A percentile compares a stretch with the other conserved stretches of the same genome.
phyloP scores from a whole-genome alignment of 2,329 filamentous ascomycete species.

The Epichloe bromicola region DNA sequence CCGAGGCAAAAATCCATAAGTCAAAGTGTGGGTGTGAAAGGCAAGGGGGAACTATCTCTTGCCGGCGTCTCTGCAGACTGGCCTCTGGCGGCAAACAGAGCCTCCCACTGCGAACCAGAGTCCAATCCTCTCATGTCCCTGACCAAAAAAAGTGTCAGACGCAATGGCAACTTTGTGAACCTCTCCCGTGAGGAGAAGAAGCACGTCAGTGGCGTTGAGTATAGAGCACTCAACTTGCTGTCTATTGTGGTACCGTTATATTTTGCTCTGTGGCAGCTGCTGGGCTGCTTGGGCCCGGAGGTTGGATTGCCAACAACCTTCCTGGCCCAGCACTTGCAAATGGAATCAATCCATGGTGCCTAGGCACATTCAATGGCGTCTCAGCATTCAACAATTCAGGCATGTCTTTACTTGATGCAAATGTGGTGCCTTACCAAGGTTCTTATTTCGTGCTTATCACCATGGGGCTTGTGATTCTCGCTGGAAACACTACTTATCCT shows the following conservation, averaged over 20 bases:
- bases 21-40: not conserved
- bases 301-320: slow-evolving; percentile 43
- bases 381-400: slow-evolving; percentile 62
- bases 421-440: slow-evolving; percentile 48
- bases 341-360: slow-evolving; percentile 53
- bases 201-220: slow-evolving; percentile 27
- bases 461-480: slow-evolving; percentile 46
- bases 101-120: not conserved
- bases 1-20: not conserved
- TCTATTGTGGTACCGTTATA: slow-evolving; percentile 48
- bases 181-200: slow-evolving; percentile 40
- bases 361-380: slow-evolving; percentile 53
- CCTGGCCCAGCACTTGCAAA: slow-evolving; percentile 36
- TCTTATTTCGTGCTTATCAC: slow-evolving; percentile 36
- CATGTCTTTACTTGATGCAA: slow-evolving; percentile 53
- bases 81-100: not conserved
- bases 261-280: slow-evolving; percentile 43
- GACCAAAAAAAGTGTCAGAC: slow-evolving; percentile 19
- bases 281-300: slow-evolving; percentile 44
- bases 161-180: slow-evolving; percentile 42
- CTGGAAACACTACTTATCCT: slow-evolving; percentile 54
- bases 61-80: not conserved
- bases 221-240: slow-evolving; percentile 47
- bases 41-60: too few relatives aligned
- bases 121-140: not conserved